A percentile compares a stretch with the other conserved stretches of the same genome.
Evolutionary conservation across 495 filamentous ascomycete genomes (phyloP).

Genomic region (Amphirosellinia nigrospora): DNA sequence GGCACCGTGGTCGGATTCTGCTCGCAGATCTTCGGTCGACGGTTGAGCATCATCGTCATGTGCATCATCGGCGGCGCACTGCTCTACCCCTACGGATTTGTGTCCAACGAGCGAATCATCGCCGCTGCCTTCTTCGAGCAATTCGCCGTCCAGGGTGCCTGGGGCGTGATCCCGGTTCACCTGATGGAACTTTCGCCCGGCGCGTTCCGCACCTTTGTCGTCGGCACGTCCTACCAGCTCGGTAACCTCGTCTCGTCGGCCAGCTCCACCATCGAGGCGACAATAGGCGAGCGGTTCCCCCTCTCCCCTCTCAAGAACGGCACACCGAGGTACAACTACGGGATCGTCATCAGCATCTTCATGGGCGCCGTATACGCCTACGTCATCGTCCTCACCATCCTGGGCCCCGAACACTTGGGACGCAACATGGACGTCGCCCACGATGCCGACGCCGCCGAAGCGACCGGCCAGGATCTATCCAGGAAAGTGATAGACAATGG

Average conservation of each 20-base stretch:
- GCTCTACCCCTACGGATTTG: conserved; percentile 82
- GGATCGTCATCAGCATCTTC: conserved; percentile 90
- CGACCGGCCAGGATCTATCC: conserved; percentile 47
- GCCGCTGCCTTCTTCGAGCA: conserved; percentile 91
- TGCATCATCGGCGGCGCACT: conserved; percentile 77
- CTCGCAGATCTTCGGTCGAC: conserved; percentile 81
- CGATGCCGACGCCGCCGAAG: conserved; percentile 69
- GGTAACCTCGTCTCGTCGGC: conserved; percentile 84
- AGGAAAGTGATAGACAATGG: conserved; percentile 28
- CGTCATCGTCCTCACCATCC: conserved; percentile 72
- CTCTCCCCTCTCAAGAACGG: conserved; percentile 60
- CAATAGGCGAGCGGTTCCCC: conserved; percentile 80
- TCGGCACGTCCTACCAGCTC: conserved; percentile 84
- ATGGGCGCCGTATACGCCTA: conserved; percentile 92
- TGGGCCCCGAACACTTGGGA: conserved; percentile 77
- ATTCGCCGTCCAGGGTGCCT: conserved; percentile 87
- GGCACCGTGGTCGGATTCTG: conserved; percentile 80
- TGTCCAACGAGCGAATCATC: conserved; percentile 65
- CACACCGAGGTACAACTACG: conserved; percentile 73
- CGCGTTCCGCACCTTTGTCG: conserved; percentile 81
- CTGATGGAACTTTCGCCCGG: conserved; percentile 87
- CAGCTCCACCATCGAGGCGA: conserved; percentile 82
- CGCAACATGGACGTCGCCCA: conserved; percentile 68
- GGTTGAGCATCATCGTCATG: conserved; percentile 80
- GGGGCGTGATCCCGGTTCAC: conserved; percentile 85